phyloP scores from a whole-genome alignment of 1,284 basidiomycete genomes.

The Moesziomyces globuligerus region DNA sequence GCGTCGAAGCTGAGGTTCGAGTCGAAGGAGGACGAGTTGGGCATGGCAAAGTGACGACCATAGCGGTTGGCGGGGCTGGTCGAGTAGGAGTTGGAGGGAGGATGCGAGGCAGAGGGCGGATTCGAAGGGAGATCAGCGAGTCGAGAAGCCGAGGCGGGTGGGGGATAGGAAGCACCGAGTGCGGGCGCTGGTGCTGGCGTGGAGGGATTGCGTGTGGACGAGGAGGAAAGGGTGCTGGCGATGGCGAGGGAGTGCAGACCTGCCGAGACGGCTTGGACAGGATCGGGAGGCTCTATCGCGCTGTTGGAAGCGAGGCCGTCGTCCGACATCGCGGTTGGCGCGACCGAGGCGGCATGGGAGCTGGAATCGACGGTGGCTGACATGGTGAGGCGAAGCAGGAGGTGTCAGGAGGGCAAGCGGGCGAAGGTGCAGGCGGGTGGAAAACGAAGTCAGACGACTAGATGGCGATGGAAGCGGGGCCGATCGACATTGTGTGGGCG shows the following conservation, averaged over 20 bases:
- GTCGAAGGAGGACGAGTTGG: slow-evolving; percentile 36
- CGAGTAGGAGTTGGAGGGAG: slow-evolving; percentile 15
- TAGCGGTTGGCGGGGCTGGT: slow-evolving; percentile 30
- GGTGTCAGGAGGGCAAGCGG: not conserved
- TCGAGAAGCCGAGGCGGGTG: slow-evolving; percentile 9
- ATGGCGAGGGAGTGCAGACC: slow-evolving; percentile 33
- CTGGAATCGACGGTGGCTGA: slow-evolving; percentile 17
- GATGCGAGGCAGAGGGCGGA: not conserved
- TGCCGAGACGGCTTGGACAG: slow-evolving; percentile 32
- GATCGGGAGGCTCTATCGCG: slow-evolving; percentile 45
- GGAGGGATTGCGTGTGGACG: slow-evolving; percentile 5
- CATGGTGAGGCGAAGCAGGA: slow-evolving; percentile 15
- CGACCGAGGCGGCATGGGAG: slow-evolving; percentile 15
- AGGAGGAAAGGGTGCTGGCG: slow-evolving; percentile 2
- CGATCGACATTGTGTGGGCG: slow-evolving; percentile 34
- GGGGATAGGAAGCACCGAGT: slow-evolving; percentile 26
- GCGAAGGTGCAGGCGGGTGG: not conserved
- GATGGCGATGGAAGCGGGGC: slow-evolving; percentile 2
- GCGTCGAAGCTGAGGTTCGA: slow-evolving; percentile 32
- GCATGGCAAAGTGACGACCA: slow-evolving; percentile 36
- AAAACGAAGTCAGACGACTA: slow-evolving; percentile 11
- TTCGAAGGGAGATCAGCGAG: slow-evolving; percentile 15
- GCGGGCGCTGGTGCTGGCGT: slow-evolving; percentile 9
- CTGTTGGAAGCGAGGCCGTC: slow-evolving; percentile 15
- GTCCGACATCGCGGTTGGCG: slow-evolving; percentile 18